These are phyloP conservation scores for Botrytis byssoidea DNA, from an alignment of 2,329 filamentous ascomycete species.

Conservation along the genomic window DNA sequence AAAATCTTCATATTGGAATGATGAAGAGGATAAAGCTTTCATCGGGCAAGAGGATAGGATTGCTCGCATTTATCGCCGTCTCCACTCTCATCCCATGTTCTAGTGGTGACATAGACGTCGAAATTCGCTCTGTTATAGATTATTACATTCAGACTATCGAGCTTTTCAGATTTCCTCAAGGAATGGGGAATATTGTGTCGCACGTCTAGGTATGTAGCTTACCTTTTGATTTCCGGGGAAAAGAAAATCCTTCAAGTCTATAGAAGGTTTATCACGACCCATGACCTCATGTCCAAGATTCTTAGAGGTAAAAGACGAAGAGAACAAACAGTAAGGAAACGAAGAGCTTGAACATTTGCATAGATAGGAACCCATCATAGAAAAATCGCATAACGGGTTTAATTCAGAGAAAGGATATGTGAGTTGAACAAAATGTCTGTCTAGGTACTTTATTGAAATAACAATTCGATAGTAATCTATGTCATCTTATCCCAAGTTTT, in stretches of 20 bases:
- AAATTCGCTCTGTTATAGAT: not conserved
- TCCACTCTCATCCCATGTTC: no score
- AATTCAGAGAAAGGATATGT: not conserved
- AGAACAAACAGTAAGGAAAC: not conserved
- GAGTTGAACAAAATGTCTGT: not conserved
- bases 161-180: rapidly evolving
- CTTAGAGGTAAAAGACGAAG: not conserved
- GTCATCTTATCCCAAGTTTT: not conserved
- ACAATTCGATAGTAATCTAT: not conserved
- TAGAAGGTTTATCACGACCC: no score
- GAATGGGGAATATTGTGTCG: no score
- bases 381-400: no score
- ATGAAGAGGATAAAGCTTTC: not conserved
- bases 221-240: no score
- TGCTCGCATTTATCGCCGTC: no score
- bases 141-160: not conserved
- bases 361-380: not conserved
- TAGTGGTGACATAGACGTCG: no score
- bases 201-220: not conserved
- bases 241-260: no score
- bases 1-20: not conserved
- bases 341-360: not conserved
- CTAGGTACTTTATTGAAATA: not conserved
- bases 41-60: no score
- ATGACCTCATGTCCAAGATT: not conserved